Base-by-base conservation (phyloP, 108 stramenopile genomes). In the Skeletonema menzelii region DNA sequence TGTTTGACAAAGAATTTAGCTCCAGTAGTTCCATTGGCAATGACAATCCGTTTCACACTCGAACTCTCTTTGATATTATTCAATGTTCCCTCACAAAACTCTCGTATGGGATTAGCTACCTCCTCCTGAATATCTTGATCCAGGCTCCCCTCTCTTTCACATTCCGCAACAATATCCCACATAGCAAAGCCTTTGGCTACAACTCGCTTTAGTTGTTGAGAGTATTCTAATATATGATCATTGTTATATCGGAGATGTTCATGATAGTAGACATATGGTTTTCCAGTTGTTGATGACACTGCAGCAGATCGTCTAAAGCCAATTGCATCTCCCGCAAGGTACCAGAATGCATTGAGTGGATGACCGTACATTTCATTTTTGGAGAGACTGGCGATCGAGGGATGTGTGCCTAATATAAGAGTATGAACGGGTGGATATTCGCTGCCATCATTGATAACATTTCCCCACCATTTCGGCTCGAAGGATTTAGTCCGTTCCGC, bases 261-360 rank as follows among this genome's bases (percentile, higher is more conserved):
- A 30, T 85, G 71, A 63, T 82, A 87, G 10, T 73, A 62, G 26
- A 67, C 73, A 62, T 87, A 93, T 1, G 90, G 87, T 38, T 87
- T 77, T 35, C 78, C 86, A 3, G 76, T 77, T 14, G 75, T 26
- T 26, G 58, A 63, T 26, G 80, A 85, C 11, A 86, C 42, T 13
- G 84, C 88, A 2, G 53, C 8, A 8, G 63, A 84, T 19, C 92
- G 65, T 27, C 92, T 87, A 74, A 94, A 94, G 14, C 88, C 86
- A 26, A 94, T 40, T 38, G 82, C 76, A 70, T 94, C 92, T 19
- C 92, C 92, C 3, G 87, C 92, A 31, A 94, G 88, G 83, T 89
- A 94, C 90, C 90, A 94, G 75, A 94, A 94, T n/a, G 92, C 90
- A 69, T 91, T 91, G 53, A 82, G 65, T 11, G 86, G 79, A 69